Base-by-base conservation (phyloP, 192 early-diverging fungal species). In the Rhizoclosmatium sp. region DNA sequence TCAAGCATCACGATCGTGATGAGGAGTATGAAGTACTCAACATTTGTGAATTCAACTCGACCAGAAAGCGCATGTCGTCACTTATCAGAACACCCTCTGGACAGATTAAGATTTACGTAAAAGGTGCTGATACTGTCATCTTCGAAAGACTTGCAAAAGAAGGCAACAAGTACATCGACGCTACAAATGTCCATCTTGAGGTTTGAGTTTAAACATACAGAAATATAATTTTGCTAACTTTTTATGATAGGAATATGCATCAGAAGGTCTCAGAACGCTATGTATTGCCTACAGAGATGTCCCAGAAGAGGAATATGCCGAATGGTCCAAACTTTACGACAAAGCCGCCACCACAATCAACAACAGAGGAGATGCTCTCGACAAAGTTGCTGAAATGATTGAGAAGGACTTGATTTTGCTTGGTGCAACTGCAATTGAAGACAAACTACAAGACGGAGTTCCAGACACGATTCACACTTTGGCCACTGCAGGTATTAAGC, bases 381-480 rank as follows among this genome's bases (percentile, higher is more conserved):
- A 97, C 78, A 92, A 93, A 78, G 97, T 93, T 31, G 97, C 96
- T 2, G 98, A 99, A 81, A 78, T 96, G 73, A 98, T 99, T 81
- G 98, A 99, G 82, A 93, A 94, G 76, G 89, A 97, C 65, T 73
- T 99, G 71, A 93, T 95, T 65, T 82, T 99, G 60, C 81, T 99
- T 5, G 98, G 98, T 9, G 97, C 96, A 1, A 99, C 98, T 1
- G 98, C 98, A 2, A 99, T 99, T 78, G 98, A 99, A 84, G 98
- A 98, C 83, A 95, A 95, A 83, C 85, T 99, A 4, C 98, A 99
- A 85, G 98, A 98, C 73, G 97, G 95, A 61, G 98, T 99, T 42
- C 97, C 97, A n/a, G 95, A 98, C 75, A 96, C 98, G 0, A 99
- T 99, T 74, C 92, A 94, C 84, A 98, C 96, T 7, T 87, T 99